These are phyloP conservation scores for Rosa rugosa DNA, from an alignment of 306 rosid genomes.

Conservation along the genomic window DNA sequence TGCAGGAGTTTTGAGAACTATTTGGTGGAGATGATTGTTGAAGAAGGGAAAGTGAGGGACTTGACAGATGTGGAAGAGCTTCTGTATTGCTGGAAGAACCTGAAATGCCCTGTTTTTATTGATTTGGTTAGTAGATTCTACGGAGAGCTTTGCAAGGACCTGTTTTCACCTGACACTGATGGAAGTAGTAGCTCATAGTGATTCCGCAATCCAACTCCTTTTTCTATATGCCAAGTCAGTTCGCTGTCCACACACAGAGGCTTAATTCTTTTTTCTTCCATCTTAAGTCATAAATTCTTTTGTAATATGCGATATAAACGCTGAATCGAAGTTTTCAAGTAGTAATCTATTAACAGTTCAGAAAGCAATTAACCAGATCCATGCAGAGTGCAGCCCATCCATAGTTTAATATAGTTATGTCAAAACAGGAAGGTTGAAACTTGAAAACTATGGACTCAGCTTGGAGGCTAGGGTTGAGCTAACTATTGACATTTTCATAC, in stretches of 20 bases:
- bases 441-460: slow-evolving; percentile 29
- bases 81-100: slow-evolving; percentile 79
- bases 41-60: slow-evolving; percentile 73
- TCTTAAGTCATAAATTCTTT: background rate
- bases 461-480: slow-evolving; percentile 14
- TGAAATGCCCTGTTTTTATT: slow-evolving; percentile 68
- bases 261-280: background rate
- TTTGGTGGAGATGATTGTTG: slow-evolving; percentile 83
- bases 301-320: background rate
- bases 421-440: slow-evolving; percentile 23
- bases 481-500: slow-evolving; percentile 28
- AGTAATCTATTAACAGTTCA: slow-evolving; percentile 30
- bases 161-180: slow-evolving; percentile 54
- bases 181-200: slow-evolving; percentile 27
- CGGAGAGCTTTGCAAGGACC: slow-evolving; percentile 90
- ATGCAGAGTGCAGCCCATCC: background rate
- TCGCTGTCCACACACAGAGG: background rate
- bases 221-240: background rate
- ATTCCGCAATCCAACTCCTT: background rate
- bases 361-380: slow-evolving; percentile 24
- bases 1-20: slow-evolving; percentile 91
- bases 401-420: slow-evolving; percentile 4
- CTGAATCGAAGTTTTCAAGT: slow-evolving; percentile 4
- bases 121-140: slow-evolving; percentile 79
- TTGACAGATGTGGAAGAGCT: slow-evolving; percentile 87